Base-by-base conservation (phyloP, 2,329 filamentous ascomycete genomes). In the Thelonectria discophora region DNA sequence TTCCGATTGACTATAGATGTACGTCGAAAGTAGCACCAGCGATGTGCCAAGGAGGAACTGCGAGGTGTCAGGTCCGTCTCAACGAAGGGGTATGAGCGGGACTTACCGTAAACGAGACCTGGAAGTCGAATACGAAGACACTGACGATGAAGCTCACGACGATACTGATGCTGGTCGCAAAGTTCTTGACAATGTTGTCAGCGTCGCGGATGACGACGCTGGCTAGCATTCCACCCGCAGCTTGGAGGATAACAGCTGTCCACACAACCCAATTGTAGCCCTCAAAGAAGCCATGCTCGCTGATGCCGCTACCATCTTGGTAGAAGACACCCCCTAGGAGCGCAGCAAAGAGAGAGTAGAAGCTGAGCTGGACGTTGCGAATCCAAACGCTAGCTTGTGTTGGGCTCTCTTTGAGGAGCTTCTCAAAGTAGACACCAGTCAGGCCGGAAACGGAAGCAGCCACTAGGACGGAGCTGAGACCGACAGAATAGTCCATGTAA, bases 261-360 rank as follows among this genome's bases (percentile, higher is more conserved):
- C 94, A 97, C 3, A 98, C 94, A 18, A 94, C 84, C 83, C 87
- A 90, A 75, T 97, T 97, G 79, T 98, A 99, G 3, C 95, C 95
- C 59, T 91, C 90, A 69, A 99, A 98, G 78, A 98, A 97, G 12
- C 95, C 95, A 64, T 92, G 88, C 75, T 90, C 87, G 24, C 89
- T 85, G 65, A 99, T 93, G 42, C 91, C 89, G 63, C 89, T 87
- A 24, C 94, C 95, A 68, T 99, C 95, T 65, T 93, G 91, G 79
- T 92, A 91, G 3, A 96, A 79, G 6, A 98, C 90, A 1, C 94
- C 95, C 54, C 97, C 84, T 59, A 98, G 88, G 0, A 97, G 82
- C 1, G 94, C 91, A 0, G 94, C 93, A 70, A 97, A 94, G 1
- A 98, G 82, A 1, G 94, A 97, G 80, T 97, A 99, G 73, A 97